These are phyloP conservation scores for Phoenix roebelenii DNA, from an alignment of 176 grass and related monocot genomes.

Conservation along the genomic window DNA sequence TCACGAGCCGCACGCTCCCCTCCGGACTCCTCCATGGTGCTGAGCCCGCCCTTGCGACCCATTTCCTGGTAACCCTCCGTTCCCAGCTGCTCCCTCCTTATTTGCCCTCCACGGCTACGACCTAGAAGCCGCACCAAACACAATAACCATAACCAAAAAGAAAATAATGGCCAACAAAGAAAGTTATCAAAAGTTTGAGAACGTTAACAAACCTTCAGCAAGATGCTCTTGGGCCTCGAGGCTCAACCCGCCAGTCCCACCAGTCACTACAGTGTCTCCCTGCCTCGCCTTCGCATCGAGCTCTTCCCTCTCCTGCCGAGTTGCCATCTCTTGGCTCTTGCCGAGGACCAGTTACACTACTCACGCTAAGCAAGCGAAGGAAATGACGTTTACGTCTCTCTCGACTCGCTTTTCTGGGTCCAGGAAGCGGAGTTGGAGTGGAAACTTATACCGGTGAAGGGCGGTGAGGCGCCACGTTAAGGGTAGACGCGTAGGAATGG, in stretches of 20 bases:
- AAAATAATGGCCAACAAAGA: not conserved
- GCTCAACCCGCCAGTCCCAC: constrained; percentile 56
- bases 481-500: too few species aligned
- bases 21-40: constrained; percentile 34
- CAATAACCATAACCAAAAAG: not conserved
- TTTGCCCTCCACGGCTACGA: constrained; percentile 56
- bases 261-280: constrained; percentile 50
- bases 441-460: too few species aligned
- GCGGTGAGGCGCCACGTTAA: too few species aligned
- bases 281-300: constrained; percentile 46
- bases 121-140: constrained; percentile 17
- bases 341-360: too few species aligned
- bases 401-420: too few species aligned
- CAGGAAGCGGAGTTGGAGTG: too few species aligned
- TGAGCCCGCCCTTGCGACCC: constrained; percentile 51
- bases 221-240: constrained; percentile 52
- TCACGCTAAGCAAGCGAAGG: too few species aligned
- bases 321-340: constrained; percentile 25
- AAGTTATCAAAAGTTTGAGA: not conserved
- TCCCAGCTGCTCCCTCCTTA: constrained; percentile 45
- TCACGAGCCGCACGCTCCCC: constrained; percentile 35
- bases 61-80: constrained; percentile 51
- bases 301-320: constrained; percentile 37
- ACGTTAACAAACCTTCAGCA: constrained; percentile 32
- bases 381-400: too few species aligned